Percentiles rank a stretch among this genome's conserved stretches.
Evolutionary conservation across 768 basidiomycete genomes (phyloP).

Genomic region (Phanerochaete carnosa): DNA sequence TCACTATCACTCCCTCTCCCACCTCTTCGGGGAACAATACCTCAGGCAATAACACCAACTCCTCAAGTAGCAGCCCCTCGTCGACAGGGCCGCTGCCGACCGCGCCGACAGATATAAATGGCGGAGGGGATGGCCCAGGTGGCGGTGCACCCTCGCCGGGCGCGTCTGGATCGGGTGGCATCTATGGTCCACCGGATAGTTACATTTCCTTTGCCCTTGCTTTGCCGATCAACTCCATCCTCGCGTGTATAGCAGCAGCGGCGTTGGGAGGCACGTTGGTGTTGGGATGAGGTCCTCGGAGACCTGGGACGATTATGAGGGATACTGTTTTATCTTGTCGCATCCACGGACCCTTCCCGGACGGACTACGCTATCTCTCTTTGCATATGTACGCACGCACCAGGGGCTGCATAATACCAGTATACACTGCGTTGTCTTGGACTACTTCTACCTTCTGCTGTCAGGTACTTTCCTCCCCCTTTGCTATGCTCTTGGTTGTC

Average conservation of each 20-base stretch:
- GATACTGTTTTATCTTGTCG: background rate
- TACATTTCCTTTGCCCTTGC: conserved; percentile 58
- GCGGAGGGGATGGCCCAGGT: conserved; percentile 40
- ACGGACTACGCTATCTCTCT: conserved; percentile 3
- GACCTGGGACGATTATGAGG: conserved; percentile 1
- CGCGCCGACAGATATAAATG: conserved; percentile 51
- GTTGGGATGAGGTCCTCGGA: conserved; percentile 32
- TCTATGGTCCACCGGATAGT: conserved; percentile 65
- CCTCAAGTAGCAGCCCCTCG: conserved; percentile 34
- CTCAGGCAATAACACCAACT: conserved; percentile 15
- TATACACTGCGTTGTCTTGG: background rate
- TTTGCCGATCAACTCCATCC: conserved; percentile 41
- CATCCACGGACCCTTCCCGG: background rate
- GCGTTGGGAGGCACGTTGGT: conserved; percentile 47
- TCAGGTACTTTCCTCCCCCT: background rate
- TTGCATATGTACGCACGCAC: background rate
- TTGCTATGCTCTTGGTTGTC: too few relatives aligned
- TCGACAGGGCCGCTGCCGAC: conserved; percentile 51
- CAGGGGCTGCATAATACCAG: background rate
- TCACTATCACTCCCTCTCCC: conserved; percentile 40
- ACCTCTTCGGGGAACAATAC: background rate
- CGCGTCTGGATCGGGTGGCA: conserved; percentile 36
- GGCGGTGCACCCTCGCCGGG: conserved; percentile 63
- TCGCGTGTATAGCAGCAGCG: conserved; percentile 43
- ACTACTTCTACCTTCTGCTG: background rate